Evolutionary conservation across 2,329 filamentous ascomycete genomes (phyloP).

Genomic region (Lachnellula cervina): DNA sequence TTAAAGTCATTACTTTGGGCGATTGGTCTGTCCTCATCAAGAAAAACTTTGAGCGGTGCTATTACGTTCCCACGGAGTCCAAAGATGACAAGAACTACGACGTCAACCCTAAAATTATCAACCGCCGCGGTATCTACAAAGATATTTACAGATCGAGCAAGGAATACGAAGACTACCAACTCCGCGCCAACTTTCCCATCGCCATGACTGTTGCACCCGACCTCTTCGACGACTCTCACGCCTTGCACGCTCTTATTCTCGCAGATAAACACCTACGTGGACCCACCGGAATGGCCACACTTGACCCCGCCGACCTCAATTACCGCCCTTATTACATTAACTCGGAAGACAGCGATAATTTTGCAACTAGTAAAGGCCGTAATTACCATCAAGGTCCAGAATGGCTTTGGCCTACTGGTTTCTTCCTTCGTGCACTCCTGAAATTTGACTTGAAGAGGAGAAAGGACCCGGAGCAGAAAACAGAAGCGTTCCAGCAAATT

Average conservation of each 20-base stretch:
- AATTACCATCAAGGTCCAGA: conserved; percentile 99
- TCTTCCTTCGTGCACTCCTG: conserved; percentile 85
- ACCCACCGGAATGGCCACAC: conserved; percentile 89
- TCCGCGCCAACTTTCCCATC: conserved; percentile 89
- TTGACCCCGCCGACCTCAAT: conserved; percentile 87
- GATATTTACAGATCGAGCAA: conserved; percentile 92
- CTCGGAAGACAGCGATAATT: conserved; percentile 86
- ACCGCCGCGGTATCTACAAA: conserved; percentile 96
- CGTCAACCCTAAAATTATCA: conserved; percentile 72
- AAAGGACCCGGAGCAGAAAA: conserved; percentile 59
- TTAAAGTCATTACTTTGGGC: conserved; percentile 58
- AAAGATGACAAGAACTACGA: conserved; percentile 73
- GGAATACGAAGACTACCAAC: conserved; percentile 95
- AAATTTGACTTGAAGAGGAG: conserved; percentile 81
- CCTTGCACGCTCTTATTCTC: conserved; percentile 71
- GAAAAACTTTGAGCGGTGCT: conserved; percentile 84
- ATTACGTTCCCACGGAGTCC: conserved; percentile 70
- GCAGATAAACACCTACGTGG: conserved; percentile 78
- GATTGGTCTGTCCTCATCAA: conserved; percentile 80
- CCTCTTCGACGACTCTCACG: conserved; percentile 75
- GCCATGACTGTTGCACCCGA: conserved; percentile 91
- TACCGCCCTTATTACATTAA: conserved; percentile 95
- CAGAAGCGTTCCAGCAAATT: conserved; percentile 92
- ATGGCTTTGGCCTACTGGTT: conserved; percentile 97
- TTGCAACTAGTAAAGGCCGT: conserved; percentile 85